Base-by-base conservation (phyloP, 2,329 filamentous ascomycete genomes). In the Bipolaris zeicola region DNA sequence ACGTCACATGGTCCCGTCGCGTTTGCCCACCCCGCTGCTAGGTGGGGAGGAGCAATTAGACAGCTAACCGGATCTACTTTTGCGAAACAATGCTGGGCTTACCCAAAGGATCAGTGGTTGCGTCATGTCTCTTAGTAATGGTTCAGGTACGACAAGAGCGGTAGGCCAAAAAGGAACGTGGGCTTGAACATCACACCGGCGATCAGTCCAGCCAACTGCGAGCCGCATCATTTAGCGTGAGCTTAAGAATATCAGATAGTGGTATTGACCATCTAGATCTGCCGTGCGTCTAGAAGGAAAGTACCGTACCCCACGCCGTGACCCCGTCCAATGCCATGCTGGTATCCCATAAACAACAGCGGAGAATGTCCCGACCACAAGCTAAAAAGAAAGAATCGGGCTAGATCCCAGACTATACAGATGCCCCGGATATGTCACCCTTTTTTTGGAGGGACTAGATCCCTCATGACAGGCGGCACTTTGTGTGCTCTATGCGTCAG, bases 401-500 rank as follows among this genome's bases (percentile, higher is more conserved):
- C 57, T 58, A 58, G 55, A 64, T 50, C 61, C 52, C 57, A 60
- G 62, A 58, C 55, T 50, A 57, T 64, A 31, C 39, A 61, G 37
- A 63, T 59, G 54, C 64, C 55, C 51, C 45, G 39, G 51, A 63
- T 52, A 64, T 37, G 65, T 67, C 55, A 53, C 52, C 57, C 57
- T 42, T 58, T 53, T 57, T 65, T 60, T 53, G 33, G 55, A 55
- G 53, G 42, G 51, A 45, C 55, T 33, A 46, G 10, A 48, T 42
- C 56, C 45, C 37, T 58, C 39, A 18, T 26, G 42, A 50, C 52
- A 59, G 45, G 38, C 36, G n/a, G 36, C 22, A n/a, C 26, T 41
- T n/a, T 31, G 48, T 37, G 38, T 53, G 36, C 34, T 50, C 53
- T 69, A 74, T 65, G 66, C 67, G 55, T 69, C 67, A 7, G 60